Evolutionary conservation across 2,329 filamentous ascomycete genomes (phyloP).

Genomic region (Nothopassalora personata): DNA sequence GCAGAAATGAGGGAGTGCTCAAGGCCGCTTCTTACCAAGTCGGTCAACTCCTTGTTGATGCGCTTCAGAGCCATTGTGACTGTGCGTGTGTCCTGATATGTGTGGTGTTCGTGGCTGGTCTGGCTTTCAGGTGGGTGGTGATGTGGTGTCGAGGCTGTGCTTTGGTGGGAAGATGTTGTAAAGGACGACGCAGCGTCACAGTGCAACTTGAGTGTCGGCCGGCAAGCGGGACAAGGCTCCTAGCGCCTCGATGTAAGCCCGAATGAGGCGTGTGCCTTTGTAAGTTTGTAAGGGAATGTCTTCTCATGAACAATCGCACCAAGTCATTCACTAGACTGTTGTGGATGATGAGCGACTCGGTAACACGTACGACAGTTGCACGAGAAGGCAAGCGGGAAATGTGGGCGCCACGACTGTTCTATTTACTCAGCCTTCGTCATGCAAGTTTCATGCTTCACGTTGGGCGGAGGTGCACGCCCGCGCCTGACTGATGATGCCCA

Average conservation of each 20-base stretch:
- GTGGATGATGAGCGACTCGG: neutral
- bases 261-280: neutral
- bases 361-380: neutral
- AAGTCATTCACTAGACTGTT: neutral
- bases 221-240: neutral
- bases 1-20: neutral
- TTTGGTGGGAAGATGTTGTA: conserved; percentile 1
- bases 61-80: conserved; percentile 76
- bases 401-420: neutral
- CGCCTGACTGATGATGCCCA: neutral
- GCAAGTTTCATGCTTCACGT: neutral
- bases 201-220: neutral
- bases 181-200: neutral
- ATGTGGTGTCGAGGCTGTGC: conserved; percentile 10
- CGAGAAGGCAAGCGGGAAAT: neutral
- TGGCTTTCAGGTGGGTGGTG: conserved; percentile 8
- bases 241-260: neutral
- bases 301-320: neutral
- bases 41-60: conserved; percentile 59
- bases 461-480: neutral
- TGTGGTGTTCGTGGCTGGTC: conserved; percentile 17
- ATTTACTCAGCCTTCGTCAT: neutral
- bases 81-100: conserved; percentile 21
- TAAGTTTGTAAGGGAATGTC: neutral
- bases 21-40: neutral